Evolutionary conservation across 352 stramenopile genomes (phyloP).

Genomic region (Phytophthora constricta): DNA sequence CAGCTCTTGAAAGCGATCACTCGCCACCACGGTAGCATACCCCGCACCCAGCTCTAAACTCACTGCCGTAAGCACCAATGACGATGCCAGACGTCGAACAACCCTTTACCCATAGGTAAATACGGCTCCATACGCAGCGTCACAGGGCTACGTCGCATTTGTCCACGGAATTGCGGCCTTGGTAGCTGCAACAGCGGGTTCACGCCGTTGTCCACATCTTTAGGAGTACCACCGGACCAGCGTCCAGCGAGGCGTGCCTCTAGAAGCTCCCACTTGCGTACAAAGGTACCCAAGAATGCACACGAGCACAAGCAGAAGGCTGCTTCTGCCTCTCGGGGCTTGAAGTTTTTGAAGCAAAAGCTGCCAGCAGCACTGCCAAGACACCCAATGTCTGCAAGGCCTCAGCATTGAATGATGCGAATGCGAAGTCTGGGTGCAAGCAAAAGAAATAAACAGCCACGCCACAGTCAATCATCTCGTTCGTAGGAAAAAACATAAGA

Average conservation of each 20-base stretch:
- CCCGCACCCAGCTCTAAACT: conserved; percentile 29
- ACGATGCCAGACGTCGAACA: conserved; percentile 36
- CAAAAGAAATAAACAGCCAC: neutral
- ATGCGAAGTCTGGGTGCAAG: conserved; percentile 56
- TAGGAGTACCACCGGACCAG: conserved; percentile 57
- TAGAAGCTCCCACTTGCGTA: conserved; percentile 69
- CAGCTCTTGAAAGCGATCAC: conserved; percentile 33
- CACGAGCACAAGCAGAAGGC: conserved; percentile 61
- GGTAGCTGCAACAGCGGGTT: conserved; percentile 30
- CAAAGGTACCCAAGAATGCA: conserved; percentile 50
- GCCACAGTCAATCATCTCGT: neutral
- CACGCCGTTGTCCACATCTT: conserved; percentile 16
- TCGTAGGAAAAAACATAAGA: neutral
- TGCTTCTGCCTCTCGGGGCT: conserved; percentile 21
- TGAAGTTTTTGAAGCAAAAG: conserved; percentile 24
- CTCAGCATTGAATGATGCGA: conserved; percentile 63
- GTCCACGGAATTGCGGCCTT: conserved; percentile 66
- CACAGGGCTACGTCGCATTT: conserved; percentile 56
- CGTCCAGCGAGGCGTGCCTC: conserved; percentile 45
- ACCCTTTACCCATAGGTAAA: conserved; percentile 43
- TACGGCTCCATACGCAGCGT: conserved; percentile 63
- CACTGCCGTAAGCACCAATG: conserved; percentile 31
- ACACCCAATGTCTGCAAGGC: conserved; percentile 48
- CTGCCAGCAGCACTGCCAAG: conserved; percentile 41
- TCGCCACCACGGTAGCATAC: conserved; percentile 50